These are phyloP conservation scores for Botrytis porri DNA, from an alignment of 2,329 filamentous ascomycete species.

Conservation along the genomic window DNA sequence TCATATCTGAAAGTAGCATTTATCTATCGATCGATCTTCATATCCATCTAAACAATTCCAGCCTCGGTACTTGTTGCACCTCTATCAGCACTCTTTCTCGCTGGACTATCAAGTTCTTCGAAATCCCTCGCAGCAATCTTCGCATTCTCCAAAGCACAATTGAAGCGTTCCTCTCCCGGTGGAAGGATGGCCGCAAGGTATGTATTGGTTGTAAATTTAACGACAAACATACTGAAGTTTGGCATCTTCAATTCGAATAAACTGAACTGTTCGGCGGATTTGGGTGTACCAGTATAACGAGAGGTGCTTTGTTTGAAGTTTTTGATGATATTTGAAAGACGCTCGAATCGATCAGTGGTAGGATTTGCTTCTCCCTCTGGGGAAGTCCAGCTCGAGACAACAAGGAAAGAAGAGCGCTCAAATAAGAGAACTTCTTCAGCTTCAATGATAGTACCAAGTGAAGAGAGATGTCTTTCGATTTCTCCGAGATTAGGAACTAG, in stretches of 20 bases:
- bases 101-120: conserved; percentile 59
- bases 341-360: conserved; percentile 88
- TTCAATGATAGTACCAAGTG: conserved; percentile 80
- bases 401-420: conserved; percentile 92
- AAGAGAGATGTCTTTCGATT: conserved; percentile 81
- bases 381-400: conserved; percentile 88
- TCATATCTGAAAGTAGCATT: not conserved
- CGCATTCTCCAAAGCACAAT: conserved; percentile 85
- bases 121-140: conserved; percentile 83
- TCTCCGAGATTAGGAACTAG: conserved; percentile 89
- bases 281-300: conserved; percentile 75
- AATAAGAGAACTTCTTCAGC: conserved; percentile 94
- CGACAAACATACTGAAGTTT: conserved; percentile 89
- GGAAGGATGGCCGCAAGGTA: conserved; percentile 92
- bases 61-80: conserved; percentile 26
- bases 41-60: not conserved
- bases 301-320: conserved; percentile 87
- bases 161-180: conserved; percentile 87
- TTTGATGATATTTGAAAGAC: conserved; percentile 96
- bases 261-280: conserved; percentile 76
- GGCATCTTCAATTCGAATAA: conserved; percentile 77
- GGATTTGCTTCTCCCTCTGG: conserved; percentile 75
- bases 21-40: not conserved
- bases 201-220: conserved; percentile 95
- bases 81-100: conserved; percentile 34